phyloP scores from a whole-genome alignment of 148 eudicot species.

The Chenopodium berlandieri region DNA sequence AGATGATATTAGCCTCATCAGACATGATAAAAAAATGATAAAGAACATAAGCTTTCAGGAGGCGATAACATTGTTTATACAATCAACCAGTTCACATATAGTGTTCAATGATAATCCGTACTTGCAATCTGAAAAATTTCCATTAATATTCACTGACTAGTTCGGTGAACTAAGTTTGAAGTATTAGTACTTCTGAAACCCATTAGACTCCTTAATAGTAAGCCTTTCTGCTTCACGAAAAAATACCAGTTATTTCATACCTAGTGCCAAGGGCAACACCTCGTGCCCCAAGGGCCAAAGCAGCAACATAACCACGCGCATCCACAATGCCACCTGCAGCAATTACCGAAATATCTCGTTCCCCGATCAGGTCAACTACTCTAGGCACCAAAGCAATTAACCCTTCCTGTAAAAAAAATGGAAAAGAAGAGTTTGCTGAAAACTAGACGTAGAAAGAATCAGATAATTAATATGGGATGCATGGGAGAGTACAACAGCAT shows the following conservation, averaged over 20 bases:
- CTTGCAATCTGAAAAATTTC: not conserved
- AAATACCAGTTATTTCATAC: constrained; percentile 31
- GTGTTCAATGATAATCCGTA: not conserved
- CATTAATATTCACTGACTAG: not conserved
- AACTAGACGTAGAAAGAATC: not conserved
- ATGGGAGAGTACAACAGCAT: not conserved
- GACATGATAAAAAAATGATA: not conserved
- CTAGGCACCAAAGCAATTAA: constrained; percentile 70
- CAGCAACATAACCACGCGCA: constrained; percentile 89
- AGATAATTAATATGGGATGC: not conserved
- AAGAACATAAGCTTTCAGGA: not conserved
- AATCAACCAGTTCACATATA: not conserved
- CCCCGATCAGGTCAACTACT: constrained; percentile 68
- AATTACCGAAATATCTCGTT: constrained; percentile 61
- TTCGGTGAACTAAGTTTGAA: not conserved
- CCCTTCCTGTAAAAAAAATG: constrained; percentile 51
- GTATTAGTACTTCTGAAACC: not conserved
- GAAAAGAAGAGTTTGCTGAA: not conserved
- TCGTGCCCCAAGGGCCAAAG: constrained; percentile 88
- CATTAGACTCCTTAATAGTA: too few relatives aligned
- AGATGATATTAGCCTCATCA: not conserved
- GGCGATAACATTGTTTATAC: not conserved
- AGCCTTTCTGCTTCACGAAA: too few relatives aligned
- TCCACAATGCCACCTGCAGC: constrained; percentile 98
- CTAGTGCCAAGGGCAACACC: constrained; percentile 88